Evolutionary conservation across 2,329 filamentous ascomycete genomes (phyloP), one percentile per base, ranked within the genome.

Genomic region (Phyllosticta citrichinensis): DNA sequence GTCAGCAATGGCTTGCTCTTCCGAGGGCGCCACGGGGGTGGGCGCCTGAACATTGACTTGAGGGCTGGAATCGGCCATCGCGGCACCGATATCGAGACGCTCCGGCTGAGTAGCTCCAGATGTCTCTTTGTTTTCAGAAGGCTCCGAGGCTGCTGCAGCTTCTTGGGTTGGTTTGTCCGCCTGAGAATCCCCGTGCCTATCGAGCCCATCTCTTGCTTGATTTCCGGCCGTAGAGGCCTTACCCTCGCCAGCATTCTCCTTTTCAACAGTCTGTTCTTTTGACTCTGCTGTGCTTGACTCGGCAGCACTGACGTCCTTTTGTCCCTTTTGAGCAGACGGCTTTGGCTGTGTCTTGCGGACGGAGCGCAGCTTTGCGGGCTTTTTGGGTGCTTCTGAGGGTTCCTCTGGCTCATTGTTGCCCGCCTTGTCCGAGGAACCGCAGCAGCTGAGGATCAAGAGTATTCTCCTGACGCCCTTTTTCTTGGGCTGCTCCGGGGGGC

Each of bases 391-490:
- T 64, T 77, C 74, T 25, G 72, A 76, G 50, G 83, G 79, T 62
- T 83, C 77, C 62, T 81, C 80, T 58, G 80, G 80, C 61, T 76
- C 78, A 55, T 83, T 80, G 56, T 83, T 74, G 5, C 62, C 64
- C 17, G 80, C 79, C 64, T 82, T 79, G 64, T 87, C 85, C 56
- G 85, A 83, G 51, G 84, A 80, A 60, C 79, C 80, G 71, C 87
- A 89, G 75, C 87, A 90, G 63, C 81, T 84, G 62, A 90, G 77
- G 60, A 89, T 80, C 12, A 76, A 70, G 11, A 79, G 66, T 33
- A 79, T 66, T 17, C 70, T 62, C n/a, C 51, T 57, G 56, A 62
- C 69, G 40, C 72, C 73, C 47, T 75, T 75, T 67, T 76, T 77
- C 66, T 75, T 77, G 62, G 71, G 73, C 62, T 75, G 64, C 65